phyloP scores from a whole-genome alignment of 805 yeast species.

The Nakazawaea populi region DNA sequence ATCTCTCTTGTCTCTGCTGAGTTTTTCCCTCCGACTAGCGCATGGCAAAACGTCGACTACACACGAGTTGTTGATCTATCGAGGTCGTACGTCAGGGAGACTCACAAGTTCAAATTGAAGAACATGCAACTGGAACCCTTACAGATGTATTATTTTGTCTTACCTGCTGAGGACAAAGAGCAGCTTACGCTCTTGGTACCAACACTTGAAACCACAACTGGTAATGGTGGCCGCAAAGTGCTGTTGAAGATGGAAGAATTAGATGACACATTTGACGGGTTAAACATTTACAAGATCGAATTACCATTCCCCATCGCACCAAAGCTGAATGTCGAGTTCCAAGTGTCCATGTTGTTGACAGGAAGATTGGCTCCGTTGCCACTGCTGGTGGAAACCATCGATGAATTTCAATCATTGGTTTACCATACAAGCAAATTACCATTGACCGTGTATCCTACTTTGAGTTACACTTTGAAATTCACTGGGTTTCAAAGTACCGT shows the following conservation, averaged over 20 bases:
- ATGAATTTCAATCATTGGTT: constrained; percentile 54
- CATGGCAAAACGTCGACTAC: constrained; percentile 57
- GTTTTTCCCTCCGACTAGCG: constrained; percentile 1
- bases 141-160: constrained; percentile 48
- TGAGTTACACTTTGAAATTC: constrained; percentile 35
- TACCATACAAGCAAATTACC: constrained; percentile 50
- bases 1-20: background rate
- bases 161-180: constrained; percentile 39
- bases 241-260: constrained; percentile 15
- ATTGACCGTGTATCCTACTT: constrained; percentile 57
- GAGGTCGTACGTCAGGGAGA: constrained; percentile 61
- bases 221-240: constrained; percentile 13
- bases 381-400: constrained; percentile 43
- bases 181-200: constrained; percentile 21
- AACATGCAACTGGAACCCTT: constrained; percentile 55
- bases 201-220: constrained; percentile 11
- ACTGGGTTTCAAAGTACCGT: constrained; percentile 47
- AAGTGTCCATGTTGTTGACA: constrained; percentile 42
- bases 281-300: constrained; percentile 39
- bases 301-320: constrained; percentile 69
- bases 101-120: constrained; percentile 44
- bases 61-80: constrained; percentile 57
- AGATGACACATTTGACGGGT: constrained; percentile 12
- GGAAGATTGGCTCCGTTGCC: constrained; percentile 58
- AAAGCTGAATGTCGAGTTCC: constrained; percentile 42